Percentiles rank a stretch among this genome's conserved stretches.
Evolutionary conservation across 2,329 filamentous ascomycete species (phyloP).

Genomic region (Penicillium rolfsii): DNA sequence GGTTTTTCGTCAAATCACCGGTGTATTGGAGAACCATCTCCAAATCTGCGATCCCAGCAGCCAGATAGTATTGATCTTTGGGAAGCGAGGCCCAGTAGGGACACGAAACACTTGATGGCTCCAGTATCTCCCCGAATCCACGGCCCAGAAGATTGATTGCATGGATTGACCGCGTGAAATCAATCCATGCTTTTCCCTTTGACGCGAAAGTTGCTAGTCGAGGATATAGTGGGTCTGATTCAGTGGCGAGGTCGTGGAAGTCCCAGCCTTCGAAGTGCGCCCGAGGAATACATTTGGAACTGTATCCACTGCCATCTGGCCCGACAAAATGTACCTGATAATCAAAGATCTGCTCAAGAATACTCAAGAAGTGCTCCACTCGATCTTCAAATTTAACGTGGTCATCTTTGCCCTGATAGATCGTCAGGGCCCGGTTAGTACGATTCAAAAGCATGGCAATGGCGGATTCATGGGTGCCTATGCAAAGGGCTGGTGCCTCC

Average conservation of each 20-base stretch:
- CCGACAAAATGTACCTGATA: slow-evolving; percentile 21
- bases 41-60: slow-evolving; percentile 31
- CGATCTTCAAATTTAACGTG: slow-evolving; percentile 27
- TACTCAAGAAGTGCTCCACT: slow-evolving; percentile 32
- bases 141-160: slow-evolving; percentile 33
- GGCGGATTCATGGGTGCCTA: neutral
- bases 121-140: slow-evolving; percentile 32
- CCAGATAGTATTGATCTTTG: slow-evolving; percentile 34
- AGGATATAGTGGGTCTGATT: slow-evolving; percentile 29
- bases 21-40: slow-evolving; percentile 33
- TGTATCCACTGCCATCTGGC: neutral
- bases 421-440: neutral
- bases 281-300: slow-evolving; percentile 7
- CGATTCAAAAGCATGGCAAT: neutral
- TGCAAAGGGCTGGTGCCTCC: neutral
- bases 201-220: slow-evolving; percentile 20
- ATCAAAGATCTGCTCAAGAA: slow-evolving; percentile 36
- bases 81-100: slow-evolving; percentile 34
- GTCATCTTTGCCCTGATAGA: slow-evolving; percentile 14
- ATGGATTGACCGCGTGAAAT: slow-evolving; percentile 34
- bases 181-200: slow-evolving; percentile 34
- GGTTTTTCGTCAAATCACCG: slow-evolving; percentile 23
- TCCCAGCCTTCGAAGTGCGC: slow-evolving; percentile 38
- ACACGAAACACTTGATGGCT: slow-evolving; percentile 24
- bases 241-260: slow-evolving; percentile 29